phyloP scores from a whole-genome alignment of 2,329 filamentous ascomycete genomes.

The Xylaria sp. region DNA sequence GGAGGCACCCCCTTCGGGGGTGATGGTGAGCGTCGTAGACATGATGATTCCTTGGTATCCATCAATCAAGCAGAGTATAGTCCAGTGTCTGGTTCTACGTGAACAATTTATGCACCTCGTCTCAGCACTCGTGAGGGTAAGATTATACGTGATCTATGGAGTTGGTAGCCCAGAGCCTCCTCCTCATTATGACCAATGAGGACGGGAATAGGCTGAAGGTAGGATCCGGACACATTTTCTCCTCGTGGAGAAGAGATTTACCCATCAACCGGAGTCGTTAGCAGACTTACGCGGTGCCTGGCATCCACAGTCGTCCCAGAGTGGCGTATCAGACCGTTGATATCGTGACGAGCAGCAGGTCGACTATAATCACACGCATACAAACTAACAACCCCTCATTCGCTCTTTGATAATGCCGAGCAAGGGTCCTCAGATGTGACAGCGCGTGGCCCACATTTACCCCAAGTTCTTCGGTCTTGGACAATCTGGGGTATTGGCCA shows the following conservation, averaged over 20 bases:
- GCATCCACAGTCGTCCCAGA: conserved; percentile 12
- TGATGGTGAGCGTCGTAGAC: conserved; percentile 17
- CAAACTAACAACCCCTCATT: conserved; percentile 9
- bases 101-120: conserved; percentile 24
- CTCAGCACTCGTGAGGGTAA: conserved; percentile 4
- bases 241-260: conserved; percentile 23
- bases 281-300: background rate
- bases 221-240: conserved; percentile 8
- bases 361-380: background rate
- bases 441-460: conserved; percentile 6
- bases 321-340: conserved; percentile 8
- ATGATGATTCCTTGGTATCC: conserved; percentile 13
- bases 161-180: conserved; percentile 5
- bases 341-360: conserved; percentile 8
- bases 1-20: conserved; percentile 2
- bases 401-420: conserved; percentile 3
- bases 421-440: background rate
- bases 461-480: conserved; percentile 11
- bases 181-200: conserved; percentile 3
- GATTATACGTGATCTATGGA: conserved; percentile 10
- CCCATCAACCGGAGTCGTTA: conserved; percentile 21
- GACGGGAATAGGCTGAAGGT: conserved; percentile 12
- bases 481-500: conserved; percentile 4
- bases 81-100: conserved; percentile 2
- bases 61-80: background rate